Base-by-base conservation (phyloP, 805 yeast genomes). In the Torulaspora quercuum region DNA sequence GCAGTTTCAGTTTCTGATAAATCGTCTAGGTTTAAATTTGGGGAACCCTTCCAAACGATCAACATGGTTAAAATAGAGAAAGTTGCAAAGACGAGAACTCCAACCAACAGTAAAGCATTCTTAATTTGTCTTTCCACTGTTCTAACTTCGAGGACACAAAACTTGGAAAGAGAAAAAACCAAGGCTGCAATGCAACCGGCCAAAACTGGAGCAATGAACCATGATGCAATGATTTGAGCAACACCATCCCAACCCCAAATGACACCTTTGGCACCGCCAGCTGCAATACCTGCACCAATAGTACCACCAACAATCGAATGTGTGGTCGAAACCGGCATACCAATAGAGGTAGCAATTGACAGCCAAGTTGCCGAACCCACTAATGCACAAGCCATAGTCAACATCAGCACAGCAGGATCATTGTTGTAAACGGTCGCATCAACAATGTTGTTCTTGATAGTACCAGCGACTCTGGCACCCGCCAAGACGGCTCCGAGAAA, bases 241-340 rank as follows among this genome's bases (percentile, higher is more conserved):
- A 82, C 80, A 18, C 89, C 87, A 10, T 48, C 34, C 90, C 89
- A 82, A 17, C 87, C 88, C 90, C 90, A 82, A 37, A 57, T 64
- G 35, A 82, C 72, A 43, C 75, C 68, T 5, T 62, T 53, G 28
- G 75, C 76, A 40, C 87, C 87, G 47, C 70, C 74, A 24, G 87
- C 77, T 26, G 88, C 90, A 49, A 82, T 72, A 44, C 85, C 81
- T 6, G 82, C 72, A 47, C 90, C 90, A 41, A 81, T 78, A 25
- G 79, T 70, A 26, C 77, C 88, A 52, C 89, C 89, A 33, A 82
- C 81, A 46, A 82, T 80, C 7, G 87, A 78, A 53, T 82, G 89
- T 7, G 90, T 82, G 11, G 89, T 80, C 12, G 89, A 82, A 27
- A 81, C 88, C n/a, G 89, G 89, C 73, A 78, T 71, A 45, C 85